Base-by-base conservation (phyloP, 2,329 filamentous ascomycete species). In the Catunica adiposa region DNA sequence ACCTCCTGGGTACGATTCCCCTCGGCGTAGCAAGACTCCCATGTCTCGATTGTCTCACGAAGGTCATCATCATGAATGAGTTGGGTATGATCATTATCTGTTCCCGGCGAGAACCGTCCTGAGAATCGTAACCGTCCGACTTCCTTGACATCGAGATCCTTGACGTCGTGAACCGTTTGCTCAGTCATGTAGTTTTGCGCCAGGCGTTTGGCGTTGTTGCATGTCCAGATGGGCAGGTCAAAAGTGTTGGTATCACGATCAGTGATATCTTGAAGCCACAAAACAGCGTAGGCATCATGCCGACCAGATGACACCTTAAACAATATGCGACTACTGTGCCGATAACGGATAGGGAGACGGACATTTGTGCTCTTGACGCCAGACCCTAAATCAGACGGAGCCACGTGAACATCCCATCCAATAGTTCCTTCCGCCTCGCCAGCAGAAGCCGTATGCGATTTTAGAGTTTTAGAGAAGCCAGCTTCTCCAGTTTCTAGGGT, bases 181-280 rank as follows among this genome's bases (percentile, higher is more conserved):
- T 89, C 80, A 0, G 87, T 94, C 63, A 96, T 84, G 67, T 90
- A 96, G 65, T 95, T 97, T 65, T 97, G 90, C 0, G 85, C 86
- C 9, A 97, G 73, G 3, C 90, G 80, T 59, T 78, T 72, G 0
- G 82, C 75, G 57, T 86, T 84, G 62, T 84, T 76, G 23, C 89
- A 94, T 53, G 77, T 82, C 85, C 89, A 97, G 57, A 98, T 84
- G 0, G 90, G 92, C n/a, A 97, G 75, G 61, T 92, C 84, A 62
- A 96, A 83, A 14, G 84, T 77, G 1, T 75, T 76, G 53, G 84
- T 80, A 60, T 92, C 83, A 57, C 86, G 84, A 64, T 97, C 92
- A 9, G 83, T 75, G 7, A 97, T 73, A 57, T 92, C 85, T 61
- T 89, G 80, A 2, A 97, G 75, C 92, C 90, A 97, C 26, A 96